A percentile compares a stretch with the other conserved stretches of the same genome.
Evolutionary conservation across 1,139 yeast genomes (phyloP).

Genomic region (Saccharomyces hybrid): DNA sequence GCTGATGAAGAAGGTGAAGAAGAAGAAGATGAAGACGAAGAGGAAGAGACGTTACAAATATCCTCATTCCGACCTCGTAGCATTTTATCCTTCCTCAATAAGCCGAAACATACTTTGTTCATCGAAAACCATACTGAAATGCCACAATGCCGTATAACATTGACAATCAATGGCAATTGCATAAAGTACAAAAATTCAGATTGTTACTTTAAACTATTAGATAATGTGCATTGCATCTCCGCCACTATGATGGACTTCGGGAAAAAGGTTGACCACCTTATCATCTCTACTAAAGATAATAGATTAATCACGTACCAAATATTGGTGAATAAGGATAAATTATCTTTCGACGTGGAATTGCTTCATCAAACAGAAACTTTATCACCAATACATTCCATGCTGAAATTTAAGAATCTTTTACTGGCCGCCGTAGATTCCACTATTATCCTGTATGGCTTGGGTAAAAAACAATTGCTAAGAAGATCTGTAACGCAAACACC

Average conservation of each 20-base stretch:
- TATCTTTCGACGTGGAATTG: slow-evolving; percentile 34
- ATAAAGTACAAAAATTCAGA: neutral
- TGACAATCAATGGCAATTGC: neutral
- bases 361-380: slow-evolving; percentile 59
- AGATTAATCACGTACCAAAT: slow-evolving; percentile 16
- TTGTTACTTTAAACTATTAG: slow-evolving; percentile 6
- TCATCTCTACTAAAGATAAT: slow-evolving; percentile 35
- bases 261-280: slow-evolving; percentile 28
- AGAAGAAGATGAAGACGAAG: slow-evolving; percentile 18
- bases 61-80: neutral
- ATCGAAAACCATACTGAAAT: neutral
- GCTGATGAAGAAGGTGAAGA: slow-evolving; percentile 16
- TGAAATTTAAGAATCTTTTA: slow-evolving; percentile 52
- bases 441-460: slow-evolving; percentile 63
- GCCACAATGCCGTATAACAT: neutral
- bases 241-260: slow-evolving; percentile 20
- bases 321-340: slow-evolving; percentile 15
- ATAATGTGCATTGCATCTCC: slow-evolving; percentile 9
- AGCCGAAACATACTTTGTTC: neutral
- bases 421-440: slow-evolving; percentile 51
- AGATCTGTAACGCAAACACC: slow-evolving; percentile 44
- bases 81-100: slow-evolving; percentile 5
- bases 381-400: slow-evolving; percentile 43
- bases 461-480: slow-evolving; percentile 68
- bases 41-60: neutral